Evolutionary conservation across 106 monocot species (phyloP).

Genomic region (Acorus gramineus): DNA sequence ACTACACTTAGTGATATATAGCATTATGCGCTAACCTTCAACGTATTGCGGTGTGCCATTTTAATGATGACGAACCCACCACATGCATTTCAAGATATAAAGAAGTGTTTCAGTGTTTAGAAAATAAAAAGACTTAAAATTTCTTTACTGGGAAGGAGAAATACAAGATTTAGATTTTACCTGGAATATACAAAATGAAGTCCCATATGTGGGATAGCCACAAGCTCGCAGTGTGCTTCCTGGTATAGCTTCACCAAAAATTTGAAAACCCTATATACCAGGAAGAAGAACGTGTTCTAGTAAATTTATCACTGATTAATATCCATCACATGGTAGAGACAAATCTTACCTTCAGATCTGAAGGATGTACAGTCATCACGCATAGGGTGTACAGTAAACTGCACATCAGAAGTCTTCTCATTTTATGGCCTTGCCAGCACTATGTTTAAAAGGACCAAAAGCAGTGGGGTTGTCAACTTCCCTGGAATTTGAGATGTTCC

Average conservation of each 20-base stretch:
- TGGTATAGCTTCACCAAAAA: constrained; percentile 76
- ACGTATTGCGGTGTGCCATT: constrained; percentile 74
- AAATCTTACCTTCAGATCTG: constrained; percentile 36
- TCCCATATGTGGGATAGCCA: constrained; percentile 76
- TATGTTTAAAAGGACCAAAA: constrained; percentile 20
- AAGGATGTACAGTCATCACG: constrained; percentile 32
- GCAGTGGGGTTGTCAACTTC: constrained; percentile 17
- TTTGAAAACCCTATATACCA: constrained; percentile 81
- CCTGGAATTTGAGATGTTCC: too few species aligned
- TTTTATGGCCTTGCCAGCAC: constrained; percentile 10
- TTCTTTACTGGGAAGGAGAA: too few species aligned
- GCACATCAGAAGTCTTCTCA: constrained; percentile 14
- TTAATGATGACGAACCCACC: constrained; percentile 80
- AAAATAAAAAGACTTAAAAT: too few species aligned
- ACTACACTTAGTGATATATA: neutral
- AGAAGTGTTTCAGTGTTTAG: neutral
- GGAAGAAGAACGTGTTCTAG: constrained; percentile 49
- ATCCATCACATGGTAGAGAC: neutral
- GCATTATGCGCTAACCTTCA: constrained; percentile 38
- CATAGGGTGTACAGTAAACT: constrained; percentile 11
- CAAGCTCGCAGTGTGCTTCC: constrained; percentile 56
- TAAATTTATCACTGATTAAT: neutral
- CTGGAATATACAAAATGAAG: constrained; percentile 83
- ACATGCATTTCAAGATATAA: neutral
- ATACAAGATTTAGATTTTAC: constrained; percentile 12